Percentiles rank a stretch among this genome's conserved stretches.
Conservation (phyloP, 768 basidiomycete species). For the Lactarius quietus region DNA sequence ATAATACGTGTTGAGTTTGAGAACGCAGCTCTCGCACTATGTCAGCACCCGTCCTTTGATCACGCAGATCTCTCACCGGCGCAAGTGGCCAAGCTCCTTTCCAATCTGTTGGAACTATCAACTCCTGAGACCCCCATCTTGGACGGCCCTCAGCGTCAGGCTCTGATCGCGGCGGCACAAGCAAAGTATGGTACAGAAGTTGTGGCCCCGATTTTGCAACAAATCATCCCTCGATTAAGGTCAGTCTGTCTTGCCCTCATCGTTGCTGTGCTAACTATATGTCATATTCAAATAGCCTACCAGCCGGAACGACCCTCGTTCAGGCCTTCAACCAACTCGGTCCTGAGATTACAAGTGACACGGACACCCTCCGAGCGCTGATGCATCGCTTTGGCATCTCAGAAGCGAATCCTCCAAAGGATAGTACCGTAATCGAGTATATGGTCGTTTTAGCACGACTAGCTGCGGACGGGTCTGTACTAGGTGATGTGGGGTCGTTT, state of each 20-base stretch:
- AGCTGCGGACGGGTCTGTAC: slow-evolving; percentile 64
- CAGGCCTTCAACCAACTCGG: slow-evolving; percentile 76
- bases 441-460: slow-evolving; percentile 63
- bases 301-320: slow-evolving; percentile 63
- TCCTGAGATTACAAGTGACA: slow-evolving; percentile 71
- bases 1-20: slow-evolving; percentile 79
- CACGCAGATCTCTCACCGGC: slow-evolving; percentile 70
- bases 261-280: slow-evolving; percentile 21
- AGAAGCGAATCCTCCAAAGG: slow-evolving; percentile 65
- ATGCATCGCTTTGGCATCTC: slow-evolving; percentile 74
- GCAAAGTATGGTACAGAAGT: slow-evolving; percentile 79
- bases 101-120: slow-evolving; percentile 71
- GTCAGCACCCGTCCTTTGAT: slow-evolving; percentile 79
- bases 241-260: slow-evolving; percentile 33
- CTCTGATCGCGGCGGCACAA: slow-evolving; percentile 69
- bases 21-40: slow-evolving; percentile 68
- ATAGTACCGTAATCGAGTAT: slow-evolving; percentile 67
- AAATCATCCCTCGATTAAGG: slow-evolving; percentile 73
- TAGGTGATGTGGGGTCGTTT: slow-evolving; percentile 74
- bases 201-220: slow-evolving; percentile 67
- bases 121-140: slow-evolving; percentile 67
- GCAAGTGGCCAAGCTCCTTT: slow-evolving; percentile 75
- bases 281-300: slow-evolving; percentile 45
- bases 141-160: slow-evolving; percentile 70
- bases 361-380: slow-evolving; percentile 64